phyloP scores from a whole-genome alignment of 176 grass and related monocot species.

The Triticum aestivum region DNA sequence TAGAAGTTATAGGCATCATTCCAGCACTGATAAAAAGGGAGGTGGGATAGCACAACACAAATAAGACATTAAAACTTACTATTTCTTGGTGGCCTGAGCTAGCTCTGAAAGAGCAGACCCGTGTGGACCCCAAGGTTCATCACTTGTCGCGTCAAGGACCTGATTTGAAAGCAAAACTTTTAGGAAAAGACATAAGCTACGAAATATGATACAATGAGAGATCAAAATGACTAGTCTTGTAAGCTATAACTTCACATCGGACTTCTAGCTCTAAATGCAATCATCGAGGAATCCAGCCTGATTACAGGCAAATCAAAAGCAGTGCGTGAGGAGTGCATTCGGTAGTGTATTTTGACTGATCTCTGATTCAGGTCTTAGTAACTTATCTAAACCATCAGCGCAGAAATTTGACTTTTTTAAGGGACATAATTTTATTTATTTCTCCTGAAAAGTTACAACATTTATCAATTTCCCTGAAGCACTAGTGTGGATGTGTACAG shows the following conservation, averaged over 20 bases:
- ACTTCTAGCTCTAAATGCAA: not conserved
- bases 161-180: conserved; percentile 23
- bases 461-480: not conserved
- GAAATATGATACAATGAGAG: not conserved
- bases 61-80: conserved; percentile 40
- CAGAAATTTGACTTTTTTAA: not conserved
- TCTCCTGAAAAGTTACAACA: not conserved
- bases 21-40: not conserved
- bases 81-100: conserved; percentile 81
- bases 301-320: conserved; percentile 1
- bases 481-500: not conserved
- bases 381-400: not conserved
- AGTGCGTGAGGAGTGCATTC: not conserved
- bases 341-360: not conserved
- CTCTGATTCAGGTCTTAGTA: not conserved
- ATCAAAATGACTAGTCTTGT: not conserved
- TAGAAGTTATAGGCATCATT: conserved; percentile 32
- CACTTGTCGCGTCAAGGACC: conserved; percentile 93
- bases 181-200: not conserved
- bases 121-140: conserved; percentile 96
- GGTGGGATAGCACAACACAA: not conserved
- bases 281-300: not conserved
- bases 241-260: not conserved
- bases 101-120: conserved; percentile 78
- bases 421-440: not conserved